phyloP scores from a whole-genome alignment of 805 yeast species.

The Wickerhamomyces ciferrii region DNA sequence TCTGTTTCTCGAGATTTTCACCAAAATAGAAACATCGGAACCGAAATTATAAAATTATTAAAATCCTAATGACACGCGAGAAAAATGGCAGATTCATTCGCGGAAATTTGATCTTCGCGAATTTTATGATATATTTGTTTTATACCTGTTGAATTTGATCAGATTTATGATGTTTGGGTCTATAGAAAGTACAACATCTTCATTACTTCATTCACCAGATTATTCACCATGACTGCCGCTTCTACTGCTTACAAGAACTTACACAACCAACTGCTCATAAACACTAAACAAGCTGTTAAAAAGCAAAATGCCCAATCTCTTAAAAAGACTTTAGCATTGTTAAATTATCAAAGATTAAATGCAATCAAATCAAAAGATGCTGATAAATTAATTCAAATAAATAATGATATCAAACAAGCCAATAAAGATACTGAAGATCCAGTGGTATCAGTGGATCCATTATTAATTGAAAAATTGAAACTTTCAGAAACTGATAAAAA shows the following conservation, averaged over 20 bases:
- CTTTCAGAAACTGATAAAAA: constrained; percentile 13
- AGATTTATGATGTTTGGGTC: too few relatives aligned
- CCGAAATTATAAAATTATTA: background rate
- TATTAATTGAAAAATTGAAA: constrained; percentile 9
- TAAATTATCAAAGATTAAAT: constrained; percentile 20
- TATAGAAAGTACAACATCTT: too few relatives aligned
- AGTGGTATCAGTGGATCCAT: constrained; percentile 8
- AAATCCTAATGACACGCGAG: background rate
- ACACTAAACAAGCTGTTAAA: constrained; percentile 15
- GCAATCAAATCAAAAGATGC: constrained; percentile 17
- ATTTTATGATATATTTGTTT: background rate
- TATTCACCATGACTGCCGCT: constrained; percentile 2
- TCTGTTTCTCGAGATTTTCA: background rate
- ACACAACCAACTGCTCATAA: constrained; percentile 17
- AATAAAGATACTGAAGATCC: constrained; percentile 16
- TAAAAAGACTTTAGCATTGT: constrained; percentile 19
- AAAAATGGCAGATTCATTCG: background rate
- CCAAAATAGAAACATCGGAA: background rate
- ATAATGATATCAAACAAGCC: constrained; percentile 10
- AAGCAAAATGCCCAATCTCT: constrained; percentile 20
- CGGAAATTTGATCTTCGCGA: background rate
- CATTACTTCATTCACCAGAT: too few relatives aligned
- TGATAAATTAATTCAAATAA: constrained; percentile 14
- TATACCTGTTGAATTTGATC: too few relatives aligned
- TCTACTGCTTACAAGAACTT: constrained; percentile 13